Evolutionary conservation across 2,329 filamentous ascomycete species (phyloP), one percentile per base, ranked within the genome.

Genomic region (Akanthomyces lecanii): DNA sequence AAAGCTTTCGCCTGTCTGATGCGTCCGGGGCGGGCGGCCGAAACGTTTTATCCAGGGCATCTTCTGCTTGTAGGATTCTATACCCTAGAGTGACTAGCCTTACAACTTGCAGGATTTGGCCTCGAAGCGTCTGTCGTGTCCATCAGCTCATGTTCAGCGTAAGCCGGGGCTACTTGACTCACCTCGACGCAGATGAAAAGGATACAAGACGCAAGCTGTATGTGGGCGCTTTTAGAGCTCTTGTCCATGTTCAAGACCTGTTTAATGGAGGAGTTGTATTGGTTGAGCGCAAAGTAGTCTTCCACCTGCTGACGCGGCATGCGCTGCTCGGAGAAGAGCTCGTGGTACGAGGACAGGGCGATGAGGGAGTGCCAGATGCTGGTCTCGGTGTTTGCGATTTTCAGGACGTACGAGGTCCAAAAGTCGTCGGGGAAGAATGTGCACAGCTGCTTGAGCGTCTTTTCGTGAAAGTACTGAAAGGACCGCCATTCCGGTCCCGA

Each of bases 131-230:
- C 63, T 64, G 28, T 18, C 0, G 1, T 16, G 21, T 6, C n/a
- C 36, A n/a, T 56, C 36, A 51, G 52, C 14, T 14, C 3, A 10
- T 36, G 21, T 5, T 6, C 16, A 7, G 18, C n/a, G 3, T 12
- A 30, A 30, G n/a, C 28, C 10, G 12, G 1, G 28, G 28, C 6
- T 25, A n/a, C 4, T 8, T 2, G 10, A 2, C 14, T 2, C 48
- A 62, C 63, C 58, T 64, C 63, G 51, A 64, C 57, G 58, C 57
- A 64, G 25, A 64, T 64, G 52, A 61, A 64, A 2, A 64, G 44
- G 11, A 64, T 61, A 40, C 63, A 64, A 1, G 63, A 64, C 6
- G 53, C 58, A 1, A 64, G 48, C 30, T 64, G 63, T n/a, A 61
- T 47, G 6, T 64, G 57, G 2, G 63, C 63, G 14, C 57, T 57